Percentiles rank a stretch among this genome's conserved stretches.
These are phyloP conservation scores for Aspergillus sp. DNA, from an alignment of 2,329 filamentous ascomycete genomes.

Conservation along the genomic window DNA sequence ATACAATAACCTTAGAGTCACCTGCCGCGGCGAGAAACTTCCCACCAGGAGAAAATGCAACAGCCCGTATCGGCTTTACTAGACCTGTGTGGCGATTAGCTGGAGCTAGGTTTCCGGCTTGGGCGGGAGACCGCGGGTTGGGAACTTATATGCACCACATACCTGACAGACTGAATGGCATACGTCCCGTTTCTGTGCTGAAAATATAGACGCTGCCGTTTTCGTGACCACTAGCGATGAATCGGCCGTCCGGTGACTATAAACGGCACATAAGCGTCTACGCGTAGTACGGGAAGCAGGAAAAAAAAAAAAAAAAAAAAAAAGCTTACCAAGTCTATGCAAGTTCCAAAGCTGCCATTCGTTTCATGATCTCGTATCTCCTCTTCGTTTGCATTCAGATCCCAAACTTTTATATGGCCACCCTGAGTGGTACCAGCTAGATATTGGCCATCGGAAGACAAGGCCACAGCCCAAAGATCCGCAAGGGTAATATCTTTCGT, in stretches of 20 bases:
- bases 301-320: not conserved
- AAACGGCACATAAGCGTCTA: conserved; percentile 14
- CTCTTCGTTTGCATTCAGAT: conserved; percentile 56
- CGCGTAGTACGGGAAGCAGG: not conserved
- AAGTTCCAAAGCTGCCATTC: conserved; percentile 86
- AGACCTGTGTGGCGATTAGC: conserved; percentile 60
- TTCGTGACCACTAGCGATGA: conserved; percentile 89
- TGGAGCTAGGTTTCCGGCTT: not conserved
- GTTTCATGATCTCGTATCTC: conserved; percentile 86
- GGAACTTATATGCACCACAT: conserved; percentile 26
- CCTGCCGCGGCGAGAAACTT: conserved; percentile 86
- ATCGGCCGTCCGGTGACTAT: conserved; percentile 70
- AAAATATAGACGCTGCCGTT: conserved; percentile 92
- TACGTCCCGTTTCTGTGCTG: conserved; percentile 82
- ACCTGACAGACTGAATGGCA: conserved; percentile 84
- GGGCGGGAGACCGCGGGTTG: not conserved
- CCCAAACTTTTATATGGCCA: conserved; percentile 87
- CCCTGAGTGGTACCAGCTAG: conserved; percentile 86
- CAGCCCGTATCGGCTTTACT: conserved; percentile 78
- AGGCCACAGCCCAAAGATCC: conserved; percentile 82
- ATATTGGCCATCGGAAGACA: conserved; percentile 80
- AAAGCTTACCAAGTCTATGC: conserved; percentile 68
- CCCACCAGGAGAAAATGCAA: conserved; percentile 84
- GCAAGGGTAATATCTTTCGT: conserved; percentile 56
- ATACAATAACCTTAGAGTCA: conserved; percentile 80